These are phyloP conservation scores for Hyphopichia homilentoma DNA, from an alignment of 805 yeast genomes.

Conservation along the genomic window DNA sequence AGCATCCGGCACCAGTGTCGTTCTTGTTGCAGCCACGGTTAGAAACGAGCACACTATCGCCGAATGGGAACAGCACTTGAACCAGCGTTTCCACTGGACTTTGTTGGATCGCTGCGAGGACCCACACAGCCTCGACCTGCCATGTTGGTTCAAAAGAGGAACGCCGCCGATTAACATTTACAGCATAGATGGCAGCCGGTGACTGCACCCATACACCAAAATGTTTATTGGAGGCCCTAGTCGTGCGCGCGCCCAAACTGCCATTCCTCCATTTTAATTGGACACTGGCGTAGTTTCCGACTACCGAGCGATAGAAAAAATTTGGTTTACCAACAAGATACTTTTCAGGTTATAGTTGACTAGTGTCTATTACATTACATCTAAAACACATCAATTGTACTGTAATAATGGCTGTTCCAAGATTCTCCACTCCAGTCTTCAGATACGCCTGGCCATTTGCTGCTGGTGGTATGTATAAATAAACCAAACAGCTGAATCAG, in stretches of 20 bases:
- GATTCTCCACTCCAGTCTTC: conserved; percentile 49
- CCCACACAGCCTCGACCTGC: neutral
- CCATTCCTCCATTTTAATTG: conserved; percentile 7
- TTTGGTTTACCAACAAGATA: no score
- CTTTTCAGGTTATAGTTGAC: conserved; percentile 3
- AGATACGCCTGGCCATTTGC: conserved; percentile 89
- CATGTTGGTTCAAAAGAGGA: conserved; percentile 18
- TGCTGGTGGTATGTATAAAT: conserved; percentile 63
- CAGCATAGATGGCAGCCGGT: no score
- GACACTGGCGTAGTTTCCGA: conserved; percentile 8
- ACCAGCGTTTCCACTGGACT: conserved; percentile 11
- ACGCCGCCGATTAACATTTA: conserved; percentile 11
- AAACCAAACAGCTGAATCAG: neutral
- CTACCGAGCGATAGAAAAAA: conserved; percentile 8
- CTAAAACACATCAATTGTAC: no score
- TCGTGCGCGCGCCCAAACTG: no score
- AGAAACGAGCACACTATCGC: conserved; percentile 46
- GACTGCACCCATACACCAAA: conserved; percentile 3
- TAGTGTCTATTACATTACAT: no score
- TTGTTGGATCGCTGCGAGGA: conserved; percentile 1
- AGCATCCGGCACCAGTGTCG: conserved; percentile 22
- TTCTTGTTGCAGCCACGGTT: conserved; percentile 68
- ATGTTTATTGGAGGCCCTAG: no score
- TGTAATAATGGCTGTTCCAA: conserved; percentile 32
- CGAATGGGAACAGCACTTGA: conserved; percentile 28